Conservation (phyloP, 768 basidiomycete species). For the Rhodocollybia butyracea region DNA sequence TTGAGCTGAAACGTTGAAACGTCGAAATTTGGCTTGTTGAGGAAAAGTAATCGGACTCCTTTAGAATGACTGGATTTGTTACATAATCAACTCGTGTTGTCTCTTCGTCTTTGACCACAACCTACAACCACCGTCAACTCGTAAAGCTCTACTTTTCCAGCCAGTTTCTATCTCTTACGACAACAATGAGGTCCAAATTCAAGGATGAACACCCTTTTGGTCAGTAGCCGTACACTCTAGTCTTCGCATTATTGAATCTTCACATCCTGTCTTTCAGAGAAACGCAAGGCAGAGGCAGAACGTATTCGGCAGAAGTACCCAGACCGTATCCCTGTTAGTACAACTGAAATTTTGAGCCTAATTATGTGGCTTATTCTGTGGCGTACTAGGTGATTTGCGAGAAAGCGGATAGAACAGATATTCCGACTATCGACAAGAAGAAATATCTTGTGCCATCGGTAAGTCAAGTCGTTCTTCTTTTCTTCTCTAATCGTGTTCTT, state of each 20-base stretch:
- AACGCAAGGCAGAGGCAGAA: slow-evolving; percentile 99
- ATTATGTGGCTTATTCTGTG: not conserved
- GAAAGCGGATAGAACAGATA: slow-evolving; percentile 97
- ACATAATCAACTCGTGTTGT: not conserved
- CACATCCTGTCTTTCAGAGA: slow-evolving; percentile 56
- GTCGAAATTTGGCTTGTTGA: not conserved
- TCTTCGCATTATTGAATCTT: slow-evolving; percentile 30
- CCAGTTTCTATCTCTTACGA: not conserved
- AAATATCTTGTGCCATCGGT: slow-evolving; percentile 99
- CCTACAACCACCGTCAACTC: not conserved
- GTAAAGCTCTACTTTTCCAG: not conserved
- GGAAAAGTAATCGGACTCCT: not conserved
- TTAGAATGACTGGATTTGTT: not conserved
- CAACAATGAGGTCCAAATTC: slow-evolving; percentile 87
- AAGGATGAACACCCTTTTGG: slow-evolving; percentile 99
- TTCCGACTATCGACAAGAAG: slow-evolving; percentile 99
- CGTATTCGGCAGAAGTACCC: slow-evolving; percentile 98
- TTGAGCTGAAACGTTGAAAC: not conserved
- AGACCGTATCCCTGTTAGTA: slow-evolving; percentile 92
- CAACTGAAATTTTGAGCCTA: slow-evolving; percentile 1
- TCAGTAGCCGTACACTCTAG: slow-evolving; percentile 36
- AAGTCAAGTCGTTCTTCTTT: slow-evolving; percentile 24
- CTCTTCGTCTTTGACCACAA: not conserved
- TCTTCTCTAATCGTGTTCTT: not conserved
- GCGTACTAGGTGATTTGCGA: slow-evolving; percentile 91